Evolutionary conservation across 1,284 basidiomycete genomes (phyloP), one percentile per base, ranked within the genome.

Genomic region (Coniferiporia sulphurascens): DNA sequence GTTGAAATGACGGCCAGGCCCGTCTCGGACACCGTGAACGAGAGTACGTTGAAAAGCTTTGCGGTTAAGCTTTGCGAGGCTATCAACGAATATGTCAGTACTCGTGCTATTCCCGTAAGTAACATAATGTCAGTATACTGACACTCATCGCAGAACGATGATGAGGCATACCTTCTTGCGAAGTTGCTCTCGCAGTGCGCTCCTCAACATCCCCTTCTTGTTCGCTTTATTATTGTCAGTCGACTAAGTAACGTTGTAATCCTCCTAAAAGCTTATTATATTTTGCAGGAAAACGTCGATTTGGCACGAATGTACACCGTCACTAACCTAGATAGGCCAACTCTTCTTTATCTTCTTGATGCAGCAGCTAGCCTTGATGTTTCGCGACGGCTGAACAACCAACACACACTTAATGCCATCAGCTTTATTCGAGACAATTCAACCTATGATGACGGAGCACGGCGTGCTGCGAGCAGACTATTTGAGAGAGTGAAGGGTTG

Each of bases 281-380:
- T 36, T 55, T 49, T 46, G 57, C 63, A 88, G 87, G 77, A 80
- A 70, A 73, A 76, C 19, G 67, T 89, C 10, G 82, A 88, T 50
- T 62, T 85, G 1, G 66, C 70, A 32, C 65, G 70, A 17, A 74
- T 89, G 5, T 86, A 88, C 61, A 82, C 85, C 57, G 65, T 73
- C 13, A 69, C 74, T 21, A 76, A 70, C 9, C 63, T 89, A 43
- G 82, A 86, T 60, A 78, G 85, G 52, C 73, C 74, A 19, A 85
- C 81, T 0, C 69, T 87, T 21, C 68, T 77, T 15, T 78, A 77
- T 55, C 73, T 90, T 15, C 70, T 82, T 15, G 80, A 86, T 63
- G 87, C 88, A 1, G 75, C 79, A 6, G 72, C 84, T 13, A 89
- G 87, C 65, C 73, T 78, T 0, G 83, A 85, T 59, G 78, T 90